A percentile compares a stretch with the other conserved stretches of the same genome.
These are phyloP conservation scores for Fusarium sp. DNA, from an alignment of 2,329 filamentous ascomycete species.

Conservation along the genomic window DNA sequence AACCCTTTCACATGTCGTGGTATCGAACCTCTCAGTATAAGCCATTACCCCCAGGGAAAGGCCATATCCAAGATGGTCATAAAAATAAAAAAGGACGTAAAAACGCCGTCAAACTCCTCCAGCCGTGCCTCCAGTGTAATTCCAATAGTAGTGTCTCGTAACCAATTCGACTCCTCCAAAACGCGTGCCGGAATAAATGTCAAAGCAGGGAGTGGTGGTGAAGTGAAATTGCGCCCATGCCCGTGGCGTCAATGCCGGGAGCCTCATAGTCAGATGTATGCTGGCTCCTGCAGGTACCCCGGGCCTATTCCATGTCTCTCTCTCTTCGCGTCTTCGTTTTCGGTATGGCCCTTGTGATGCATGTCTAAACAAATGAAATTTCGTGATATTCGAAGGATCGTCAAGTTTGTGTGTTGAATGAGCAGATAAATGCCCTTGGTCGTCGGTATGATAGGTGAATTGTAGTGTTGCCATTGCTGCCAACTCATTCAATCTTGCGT, in stretches of 20 bases:
- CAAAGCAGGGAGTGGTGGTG: constrained; percentile 26
- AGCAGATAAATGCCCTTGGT: constrained; percentile 16
- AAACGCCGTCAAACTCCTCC: constrained; percentile 47
- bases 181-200: constrained; percentile 24
- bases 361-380: constrained; percentile 46
- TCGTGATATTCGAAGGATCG: constrained; percentile 41
- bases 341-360: constrained; percentile 33
- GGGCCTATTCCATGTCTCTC: constrained; percentile 31
- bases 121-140: constrained; percentile 37
- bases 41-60: constrained; percentile 42
- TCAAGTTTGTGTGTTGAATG: constrained; percentile 24
- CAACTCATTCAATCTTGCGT: constrained; percentile 72
- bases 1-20: constrained; percentile 39
- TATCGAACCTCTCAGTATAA: constrained; percentile 43
- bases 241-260: background rate
- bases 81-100: constrained; percentile 34
- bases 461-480: background rate
- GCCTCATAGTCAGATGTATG: background rate
- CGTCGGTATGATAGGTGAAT: constrained; percentile 13
- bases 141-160: constrained; percentile 32
- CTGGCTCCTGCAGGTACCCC: constrained; percentile 19
- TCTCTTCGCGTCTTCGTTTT: constrained; percentile 32
- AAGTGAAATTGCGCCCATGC: background rate
- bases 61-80: constrained; percentile 38
- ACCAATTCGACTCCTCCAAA: constrained; percentile 36